These are phyloP conservation scores for Petrea volubilis DNA, from an alignment of 257 asterid species.

Conservation along the genomic window DNA sequence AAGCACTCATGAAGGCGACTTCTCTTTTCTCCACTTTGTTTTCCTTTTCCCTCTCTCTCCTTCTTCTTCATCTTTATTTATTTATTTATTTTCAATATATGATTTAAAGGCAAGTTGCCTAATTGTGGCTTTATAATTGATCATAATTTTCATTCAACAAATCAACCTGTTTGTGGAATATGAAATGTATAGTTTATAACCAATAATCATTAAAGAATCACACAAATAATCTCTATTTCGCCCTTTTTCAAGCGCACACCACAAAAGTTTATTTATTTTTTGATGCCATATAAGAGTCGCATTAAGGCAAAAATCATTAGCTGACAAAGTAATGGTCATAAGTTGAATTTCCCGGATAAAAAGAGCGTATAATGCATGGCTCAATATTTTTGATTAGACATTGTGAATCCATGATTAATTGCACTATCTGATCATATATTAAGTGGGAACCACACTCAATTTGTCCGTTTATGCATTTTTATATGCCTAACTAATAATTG, in stretches of 20 bases:
- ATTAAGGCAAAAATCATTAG: background rate
- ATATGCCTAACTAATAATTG: slow-evolving; percentile 27
- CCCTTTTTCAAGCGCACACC: background rate
- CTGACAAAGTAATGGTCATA: slow-evolving; percentile 9
- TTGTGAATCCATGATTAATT: slow-evolving; percentile 19
- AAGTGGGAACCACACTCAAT: slow-evolving; percentile 25
- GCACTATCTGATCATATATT: background rate
- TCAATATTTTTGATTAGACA: slow-evolving; percentile 17
- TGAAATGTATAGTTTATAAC: background rate
- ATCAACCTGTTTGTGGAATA: background rate
- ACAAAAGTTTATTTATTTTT: background rate
- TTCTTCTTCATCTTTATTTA: background rate
- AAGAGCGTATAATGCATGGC: background rate
- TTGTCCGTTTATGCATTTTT: slow-evolving; percentile 25
- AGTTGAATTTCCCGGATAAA: background rate
- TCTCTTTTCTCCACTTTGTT: too few species aligned
- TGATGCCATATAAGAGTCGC: background rate
- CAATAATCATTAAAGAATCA: background rate
- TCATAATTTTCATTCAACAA: background rate
- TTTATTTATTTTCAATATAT: background rate
- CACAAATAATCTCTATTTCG: background rate
- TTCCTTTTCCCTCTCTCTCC: background rate
- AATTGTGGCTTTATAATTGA: background rate
- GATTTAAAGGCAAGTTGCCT: background rate
- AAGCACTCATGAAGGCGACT: background rate